Percentiles rank a stretch among this genome's conserved stretches.
Evolutionary conservation across 345 rosid genomes (phyloP).

Genomic region (Populus ilicifolia): DNA sequence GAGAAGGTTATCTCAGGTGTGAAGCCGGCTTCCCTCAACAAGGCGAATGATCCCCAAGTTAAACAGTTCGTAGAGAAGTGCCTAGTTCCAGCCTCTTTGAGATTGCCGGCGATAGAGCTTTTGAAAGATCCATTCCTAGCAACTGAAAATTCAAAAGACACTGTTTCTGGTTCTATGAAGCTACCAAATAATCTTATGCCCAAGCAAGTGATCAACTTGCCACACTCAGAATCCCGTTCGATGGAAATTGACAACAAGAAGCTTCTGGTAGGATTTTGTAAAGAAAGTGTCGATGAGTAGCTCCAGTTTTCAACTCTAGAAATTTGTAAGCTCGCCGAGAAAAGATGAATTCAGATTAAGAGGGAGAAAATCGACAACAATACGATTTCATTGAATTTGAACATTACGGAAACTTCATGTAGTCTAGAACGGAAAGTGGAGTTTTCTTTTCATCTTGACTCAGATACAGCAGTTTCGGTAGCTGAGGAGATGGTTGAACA

Average conservation of each 20-base stretch:
- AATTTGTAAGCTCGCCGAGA: not conserved
- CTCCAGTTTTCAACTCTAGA: not conserved
- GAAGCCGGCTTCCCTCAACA: not conserved
- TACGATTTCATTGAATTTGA: not conserved
- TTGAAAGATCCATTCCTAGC: not conserved
- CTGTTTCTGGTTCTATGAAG: not conserved
- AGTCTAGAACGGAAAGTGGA: not conserved
- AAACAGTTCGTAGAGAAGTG: not conserved
- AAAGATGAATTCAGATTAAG: not conserved
- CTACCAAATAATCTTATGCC: not conserved
- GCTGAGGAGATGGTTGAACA: not conserved
- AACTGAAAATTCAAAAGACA: not conserved
- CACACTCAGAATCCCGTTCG: not conserved
- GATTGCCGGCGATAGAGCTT: not conserved
- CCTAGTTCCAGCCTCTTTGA: not conserved
- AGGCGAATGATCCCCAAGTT: not conserved
- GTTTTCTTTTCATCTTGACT: not conserved
- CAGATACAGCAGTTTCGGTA: not conserved
- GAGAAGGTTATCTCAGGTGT: not conserved
- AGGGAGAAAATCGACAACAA: not conserved
- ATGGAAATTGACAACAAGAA: not conserved
- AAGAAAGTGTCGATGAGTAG: not conserved
- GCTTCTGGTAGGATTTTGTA: not conserved
- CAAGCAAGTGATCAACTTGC: not conserved
- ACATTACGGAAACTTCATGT: not conserved